These are phyloP conservation scores for Pseudogymnoascus sp. DNA, from an alignment of 2,329 filamentous ascomycete genomes.

Conservation along the genomic window DNA sequence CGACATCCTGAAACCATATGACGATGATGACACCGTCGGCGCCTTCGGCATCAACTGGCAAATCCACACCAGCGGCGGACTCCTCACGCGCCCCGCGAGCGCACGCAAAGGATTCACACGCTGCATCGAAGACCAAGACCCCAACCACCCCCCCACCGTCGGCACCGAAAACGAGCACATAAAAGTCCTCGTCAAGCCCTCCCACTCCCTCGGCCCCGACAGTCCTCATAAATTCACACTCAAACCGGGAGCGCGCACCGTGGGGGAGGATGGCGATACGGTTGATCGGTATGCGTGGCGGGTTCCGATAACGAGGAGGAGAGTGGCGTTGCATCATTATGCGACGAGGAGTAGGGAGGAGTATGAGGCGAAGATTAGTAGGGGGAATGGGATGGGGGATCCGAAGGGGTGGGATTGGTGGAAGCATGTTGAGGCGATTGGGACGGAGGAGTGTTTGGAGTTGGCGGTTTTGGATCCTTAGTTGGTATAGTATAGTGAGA, in stretches of 20 bases:
- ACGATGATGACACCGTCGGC: conserved; percentile 22
- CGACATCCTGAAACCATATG: conserved; percentile 22
- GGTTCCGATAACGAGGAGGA: conserved; percentile 23
- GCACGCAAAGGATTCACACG: conserved; percentile 23
- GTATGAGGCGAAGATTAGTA: conserved; percentile 24
- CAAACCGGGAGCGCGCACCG: conserved; percentile 15
- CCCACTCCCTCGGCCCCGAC: conserved; percentile 14
- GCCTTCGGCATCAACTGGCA: conserved; percentile 28
- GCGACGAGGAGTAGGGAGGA: conserved; percentile 27
- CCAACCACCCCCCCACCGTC: conserved; percentile 12
- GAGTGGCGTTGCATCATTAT: conserved; percentile 28
- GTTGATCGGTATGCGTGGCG: conserved; percentile 19
- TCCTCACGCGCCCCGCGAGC: conserved; percentile 16
- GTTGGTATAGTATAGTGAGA: too few species aligned
- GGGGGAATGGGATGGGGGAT: conserved; percentile 22
- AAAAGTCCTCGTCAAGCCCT: conserved; percentile 27
- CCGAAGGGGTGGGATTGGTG: conserved; percentile 21
- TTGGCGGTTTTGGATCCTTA: conserved; percentile 22
- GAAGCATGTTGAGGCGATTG: conserved; percentile 20
- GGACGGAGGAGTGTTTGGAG: conserved; percentile 20
- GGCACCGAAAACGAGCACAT: conserved; percentile 25
- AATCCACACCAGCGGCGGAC: conserved; percentile 25
- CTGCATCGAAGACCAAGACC: conserved; percentile 22
- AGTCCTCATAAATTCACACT: conserved; percentile 23
- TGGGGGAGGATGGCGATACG: conserved; percentile 24